phyloP scores from a whole-genome alignment of 768 basidiomycete genomes.

The Pleurotus salmoneostramineus region DNA sequence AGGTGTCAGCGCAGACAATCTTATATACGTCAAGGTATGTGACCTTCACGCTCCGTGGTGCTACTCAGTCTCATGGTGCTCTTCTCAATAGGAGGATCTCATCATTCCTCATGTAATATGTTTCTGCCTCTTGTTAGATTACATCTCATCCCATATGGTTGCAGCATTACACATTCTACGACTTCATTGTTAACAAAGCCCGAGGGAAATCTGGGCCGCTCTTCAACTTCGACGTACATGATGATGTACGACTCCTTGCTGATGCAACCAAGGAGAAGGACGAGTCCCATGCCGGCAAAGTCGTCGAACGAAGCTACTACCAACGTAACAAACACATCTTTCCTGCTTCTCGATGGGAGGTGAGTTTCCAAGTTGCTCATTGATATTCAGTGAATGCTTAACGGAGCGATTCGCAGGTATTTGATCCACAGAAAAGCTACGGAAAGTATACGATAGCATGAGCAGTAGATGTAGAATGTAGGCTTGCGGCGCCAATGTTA shows the following conservation, averaged over 20 bases:
- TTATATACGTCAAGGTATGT: constrained; percentile 95
- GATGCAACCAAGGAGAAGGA: constrained; percentile 98
- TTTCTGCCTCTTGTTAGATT: not conserved
- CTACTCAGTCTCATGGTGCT: constrained; percentile 6
- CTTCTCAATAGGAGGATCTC: constrained; percentile 74
- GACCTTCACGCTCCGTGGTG: not conserved
- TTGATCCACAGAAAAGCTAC: constrained; percentile 92
- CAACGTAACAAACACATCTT: constrained; percentile 97
- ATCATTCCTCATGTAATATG: constrained; percentile 89
- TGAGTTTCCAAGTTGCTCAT: constrained; percentile 27
- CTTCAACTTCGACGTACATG: constrained; percentile 99
- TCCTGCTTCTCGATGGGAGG: constrained; percentile 96
- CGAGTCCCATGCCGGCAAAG: constrained; percentile 98
- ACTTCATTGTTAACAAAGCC: constrained; percentile 97
- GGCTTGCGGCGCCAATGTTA: too few relatives aligned
- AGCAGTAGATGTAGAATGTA: not conserved
- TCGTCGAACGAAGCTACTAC: constrained; percentile 95
- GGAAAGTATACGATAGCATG: constrained; percentile 82
- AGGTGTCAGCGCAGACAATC: constrained; percentile 87
- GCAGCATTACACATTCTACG: constrained; percentile 98
- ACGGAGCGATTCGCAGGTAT: constrained; percentile 49
- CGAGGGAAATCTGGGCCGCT: constrained; percentile 97
- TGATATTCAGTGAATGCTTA: not conserved
- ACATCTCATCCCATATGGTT: not conserved
- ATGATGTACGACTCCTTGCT: constrained; percentile 90